Base-by-base conservation (phyloP, 148 eudicot genomes). In the Fagopyrum tataricum region DNA sequence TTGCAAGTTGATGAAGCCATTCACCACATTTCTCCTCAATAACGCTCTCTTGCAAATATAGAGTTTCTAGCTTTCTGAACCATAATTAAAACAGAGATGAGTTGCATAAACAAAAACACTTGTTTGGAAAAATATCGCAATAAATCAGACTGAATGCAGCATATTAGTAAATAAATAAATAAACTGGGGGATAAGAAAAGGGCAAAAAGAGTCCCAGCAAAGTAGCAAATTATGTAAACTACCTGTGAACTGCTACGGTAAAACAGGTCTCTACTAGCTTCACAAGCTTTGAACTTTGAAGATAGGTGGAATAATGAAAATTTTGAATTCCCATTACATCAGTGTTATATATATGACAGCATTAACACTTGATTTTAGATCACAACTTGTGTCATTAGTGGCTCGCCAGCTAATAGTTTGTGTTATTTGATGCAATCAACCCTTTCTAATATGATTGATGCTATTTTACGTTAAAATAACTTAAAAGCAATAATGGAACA, bases 1-100 rank as follows among this genome's bases (percentile, higher is more conserved):
- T 43, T 44, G 97, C 92, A 58, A 96, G 87, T 84, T 88, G 87
- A 62, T 86, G 97, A 47, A 90, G 77, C 99, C 99, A 96, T 72
- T 86, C 88, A 26, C 91, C 94, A 73, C 80, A 82, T 6, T 18
- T 84, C 67, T 92, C 99, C 0, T 48, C 13, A 58, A 96, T 81
- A n/a, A 37, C 44, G 75, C 97, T 92, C 78, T 96, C 99, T 85
- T 96, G 97, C 80, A 96, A 43, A 78, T 84, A 81, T 79, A 96
- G 75, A 41, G 81, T 82, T 78, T 66, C 88, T 73, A 96, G 70
- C 70, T 78, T 82, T 90, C 99, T 96, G 80, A 67, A 75, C 3
- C 5, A 43, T 37, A 18, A 62, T 21, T 17, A 6, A 15, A 55
- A 52, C 56, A 73, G 43, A 64, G 43, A 64, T 37, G 69, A 64